Base-by-base conservation (phyloP, 768 basidiomycete species). In the Phaffia tasmanica region DNA sequence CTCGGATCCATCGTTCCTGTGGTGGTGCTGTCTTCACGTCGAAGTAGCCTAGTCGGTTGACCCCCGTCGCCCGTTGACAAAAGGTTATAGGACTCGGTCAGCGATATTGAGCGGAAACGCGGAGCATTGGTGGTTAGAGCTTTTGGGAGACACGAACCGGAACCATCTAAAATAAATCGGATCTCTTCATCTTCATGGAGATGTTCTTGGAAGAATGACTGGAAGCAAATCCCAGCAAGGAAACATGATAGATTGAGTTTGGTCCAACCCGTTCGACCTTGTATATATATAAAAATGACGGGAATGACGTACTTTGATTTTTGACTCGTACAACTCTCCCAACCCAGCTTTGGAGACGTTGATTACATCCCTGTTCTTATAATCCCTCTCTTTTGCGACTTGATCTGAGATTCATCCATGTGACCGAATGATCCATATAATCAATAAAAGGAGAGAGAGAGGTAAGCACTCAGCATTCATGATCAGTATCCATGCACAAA, bases 111-210 rank as follows among this genome's bases (percentile, higher is more conserved):
- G 27, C 27, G 16, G 53, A 18, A n/a, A 18, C 5, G 16, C 4
- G 8, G n/a, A 54, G 16, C 16, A n/a, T n/a, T n/a, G 27, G 53
- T 4, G 27, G 27, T 4, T 27, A 54, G 16, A 8, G n/a, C 4
- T n/a, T n/a, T 54, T 8, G 53, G 27, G 21, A 27, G 16, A n/a
- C 27, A 54, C 56, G 30, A 11, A 64, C 63, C 63, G 48, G 83
- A 84, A n/a, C 93, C 93, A 0, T 81, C 80, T 50, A 90, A 80
- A 71, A 93, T 84, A 72, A 88, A 97, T 9, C 92, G 81, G 73
- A 93, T 94, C 77, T 97, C 92, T 73, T 97, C 92, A 72, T 95
- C 92, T 75, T 95, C 90, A 72, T 95, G 93, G 80, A 97, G 82
- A 72, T 95, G 91, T 72, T 88, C 89, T 70, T 30, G 54, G 21